Evolutionary conservation across 495 filamentous ascomycete genomes (phyloP), one percentile per base, ranked within the genome.

Genomic region (Cryomyces antarcticus): DNA sequence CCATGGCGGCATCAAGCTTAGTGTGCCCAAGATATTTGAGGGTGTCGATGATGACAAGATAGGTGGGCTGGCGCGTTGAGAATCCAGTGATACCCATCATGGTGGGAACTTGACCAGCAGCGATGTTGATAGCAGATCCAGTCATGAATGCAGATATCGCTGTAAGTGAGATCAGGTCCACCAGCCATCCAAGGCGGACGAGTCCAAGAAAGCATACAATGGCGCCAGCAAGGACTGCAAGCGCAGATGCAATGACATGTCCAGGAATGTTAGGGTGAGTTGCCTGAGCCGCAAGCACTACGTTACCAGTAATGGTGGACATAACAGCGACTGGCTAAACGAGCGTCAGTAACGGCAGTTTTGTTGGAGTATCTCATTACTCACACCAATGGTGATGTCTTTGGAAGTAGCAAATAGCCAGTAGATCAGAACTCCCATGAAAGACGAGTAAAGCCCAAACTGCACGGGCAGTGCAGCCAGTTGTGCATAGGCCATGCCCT

Each of bases 401-500:
- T 97, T 97, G 0, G 92, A 96, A 1, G 89, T 97, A 1, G 89
- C 89, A 52, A 97, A 96, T 58, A 96, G 92, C 89, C 89, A 96
- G 51, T 99, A 99, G 39, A 94, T 58, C 46, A 95, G 56, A 4
- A 96, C 88, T 28, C 89, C 89, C 79, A 96, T 93, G 53, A 99
- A 99, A 0, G 88, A 95, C 0, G 88, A 89, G 57, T 99, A 99
- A 0, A 99, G 65, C 41, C 89, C 89, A 53, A 73, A 99, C 54
- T 99, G 68, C 3, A 78, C 72, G 0, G 67, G 64, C 17, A 99
- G 68, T 36, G 74, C 65, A 6, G 89, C 89, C 35, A 99, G 64
- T 49, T 78, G 69, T 27, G 89, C 88, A 60, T 99, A 99, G 2
- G 92, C 87, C 89, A 99, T 96, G 45, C 82, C 80, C 55, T 99